A percentile compares a stretch with the other conserved stretches of the same genome.
Conservation (phyloP, 495 filamentous ascomycete species). For the Penicillium canescens region DNA sequence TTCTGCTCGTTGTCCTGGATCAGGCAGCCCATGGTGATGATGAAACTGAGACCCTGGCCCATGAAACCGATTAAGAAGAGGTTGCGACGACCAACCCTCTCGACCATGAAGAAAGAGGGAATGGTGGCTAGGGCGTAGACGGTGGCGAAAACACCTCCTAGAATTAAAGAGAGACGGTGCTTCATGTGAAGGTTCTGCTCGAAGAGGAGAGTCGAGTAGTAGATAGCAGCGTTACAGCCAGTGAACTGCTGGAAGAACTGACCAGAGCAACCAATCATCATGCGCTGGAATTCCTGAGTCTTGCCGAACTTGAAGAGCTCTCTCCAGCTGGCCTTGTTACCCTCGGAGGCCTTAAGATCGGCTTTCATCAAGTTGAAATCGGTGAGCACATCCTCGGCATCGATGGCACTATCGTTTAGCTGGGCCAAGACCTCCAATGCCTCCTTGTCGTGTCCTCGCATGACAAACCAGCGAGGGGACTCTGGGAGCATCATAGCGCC, state of each 20-base stretch:
- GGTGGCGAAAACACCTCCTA: slow-evolving; percentile 80
- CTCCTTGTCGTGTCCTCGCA: slow-evolving; percentile 57
- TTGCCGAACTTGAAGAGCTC: slow-evolving; percentile 43
- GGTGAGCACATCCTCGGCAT: slow-evolving; percentile 31
- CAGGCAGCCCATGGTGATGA: slow-evolving; percentile 39
- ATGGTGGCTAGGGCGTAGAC: slow-evolving; percentile 65
- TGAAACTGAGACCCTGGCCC: slow-evolving; percentile 48
- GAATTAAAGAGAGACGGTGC: slow-evolving; percentile 62
- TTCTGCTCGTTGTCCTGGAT: slow-evolving; percentile 17
- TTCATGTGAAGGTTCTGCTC: slow-evolving; percentile 58
- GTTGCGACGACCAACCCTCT: slow-evolving; percentile 70
- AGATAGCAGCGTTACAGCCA: slow-evolving; percentile 78
- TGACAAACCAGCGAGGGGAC: slow-evolving; percentile 75
- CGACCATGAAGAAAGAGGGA: slow-evolving; percentile 68
- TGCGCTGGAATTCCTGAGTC: slow-evolving; percentile 47
- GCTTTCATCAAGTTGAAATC: slow-evolving; percentile 53
- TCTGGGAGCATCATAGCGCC: slow-evolving; percentile 67
- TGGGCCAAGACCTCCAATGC: slow-evolving; percentile 63
- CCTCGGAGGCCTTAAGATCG: slow-evolving; percentile 27
- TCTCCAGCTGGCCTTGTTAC: slow-evolving; percentile 38
- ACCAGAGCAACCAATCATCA: slow-evolving; percentile 44
- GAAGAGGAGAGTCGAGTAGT: slow-evolving; percentile 81
- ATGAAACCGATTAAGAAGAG: slow-evolving; percentile 69
- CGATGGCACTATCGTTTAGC: slow-evolving; percentile 42
- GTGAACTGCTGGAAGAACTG: slow-evolving; percentile 79